Base-by-base conservation (phyloP, 2,329 filamentous ascomycete genomes). In the Aspergillus calidoustus region DNA sequence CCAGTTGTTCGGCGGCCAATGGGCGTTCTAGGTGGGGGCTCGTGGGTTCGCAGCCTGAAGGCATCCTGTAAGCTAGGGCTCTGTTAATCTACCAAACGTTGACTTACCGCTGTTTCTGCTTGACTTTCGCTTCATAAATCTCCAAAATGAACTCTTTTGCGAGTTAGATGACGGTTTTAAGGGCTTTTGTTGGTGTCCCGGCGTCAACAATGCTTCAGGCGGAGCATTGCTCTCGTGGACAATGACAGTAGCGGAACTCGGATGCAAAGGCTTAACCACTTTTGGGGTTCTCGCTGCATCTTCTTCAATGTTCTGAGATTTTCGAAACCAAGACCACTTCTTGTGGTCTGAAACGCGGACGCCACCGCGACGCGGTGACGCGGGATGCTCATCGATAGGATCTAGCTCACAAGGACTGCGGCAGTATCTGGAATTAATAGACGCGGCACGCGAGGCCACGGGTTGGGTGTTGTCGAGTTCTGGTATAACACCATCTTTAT, bases 101-200 rank as follows among this genome's bases (percentile, higher is more conserved):
- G 60, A 73, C 78, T 73, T 70, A 83, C 81, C 74, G 60, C 59
- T 59, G 51, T 61, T 63, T 60, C 78, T 80, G 49, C 75, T 79
- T 41, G 79, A 74, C 54, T 77, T 74, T 65, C 82, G 84, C 68
- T 81, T 83, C 48, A 83, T 79, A 55, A 87, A 81, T 56, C 84
- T 80, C 62, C 81, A 84, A 48, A 85, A 76, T 61, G 87, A 80
- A 7, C 82, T 81, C 31, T 82, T 83, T 4, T 61, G 64, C 55
- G 71, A 71, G 44, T 64, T 70, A 11, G 57, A 69, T 1, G 69
- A 57, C 30, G 17, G 58, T 60, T 38, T 64, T 23, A 8, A 34
- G 1, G 55, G 54, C 4, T 22, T 55, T 9, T 31, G 41, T 34
- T 34, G 48, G 9, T 60, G 51, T 34, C 67, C 64, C 11, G 64